Evolutionary conservation across 257 asterid species (phyloP).

Genomic region (Solanum bulbocastanum): DNA sequence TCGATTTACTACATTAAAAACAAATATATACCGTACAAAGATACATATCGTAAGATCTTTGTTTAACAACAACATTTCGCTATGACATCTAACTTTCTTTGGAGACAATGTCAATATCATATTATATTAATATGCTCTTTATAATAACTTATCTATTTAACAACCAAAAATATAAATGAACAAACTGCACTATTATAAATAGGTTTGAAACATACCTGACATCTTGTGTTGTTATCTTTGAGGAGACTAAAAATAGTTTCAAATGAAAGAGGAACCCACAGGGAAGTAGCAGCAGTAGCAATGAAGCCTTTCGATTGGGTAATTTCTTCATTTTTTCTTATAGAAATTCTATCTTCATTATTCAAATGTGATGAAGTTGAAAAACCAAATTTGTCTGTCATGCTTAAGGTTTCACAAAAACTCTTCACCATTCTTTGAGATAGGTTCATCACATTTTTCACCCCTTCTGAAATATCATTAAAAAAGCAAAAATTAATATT

Average conservation of each 20-base stretch:
- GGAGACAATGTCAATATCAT: not conserved
- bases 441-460: conserved; percentile 37
- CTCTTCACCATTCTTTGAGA: conserved; percentile 59
- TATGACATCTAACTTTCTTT: not conserved
- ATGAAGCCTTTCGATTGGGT: conserved; percentile 36
- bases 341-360: conserved; percentile 35
- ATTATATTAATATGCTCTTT: not conserved
- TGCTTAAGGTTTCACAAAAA: conserved; percentile 15
- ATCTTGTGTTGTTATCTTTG: conserved; percentile 39
- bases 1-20: not conserved
- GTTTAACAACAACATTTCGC: not conserved
- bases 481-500: not conserved
- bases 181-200: not conserved
- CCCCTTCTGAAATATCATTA: conserved; percentile 23
- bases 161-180: not conserved
- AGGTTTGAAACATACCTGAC: conserved; percentile 16
- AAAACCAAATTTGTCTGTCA: conserved; percentile 20
- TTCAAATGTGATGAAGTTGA: conserved; percentile 20
- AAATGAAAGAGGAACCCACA: conserved; percentile 43
- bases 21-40: not conserved
- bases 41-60: not conserved
- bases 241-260: conserved; percentile 41
- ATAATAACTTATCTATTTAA: not conserved
- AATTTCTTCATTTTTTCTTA: conserved; percentile 17
- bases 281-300: conserved; percentile 41